phyloP scores from a whole-genome alignment of 1,139 yeast species.

The Suhomyces chickasaworum region DNA sequence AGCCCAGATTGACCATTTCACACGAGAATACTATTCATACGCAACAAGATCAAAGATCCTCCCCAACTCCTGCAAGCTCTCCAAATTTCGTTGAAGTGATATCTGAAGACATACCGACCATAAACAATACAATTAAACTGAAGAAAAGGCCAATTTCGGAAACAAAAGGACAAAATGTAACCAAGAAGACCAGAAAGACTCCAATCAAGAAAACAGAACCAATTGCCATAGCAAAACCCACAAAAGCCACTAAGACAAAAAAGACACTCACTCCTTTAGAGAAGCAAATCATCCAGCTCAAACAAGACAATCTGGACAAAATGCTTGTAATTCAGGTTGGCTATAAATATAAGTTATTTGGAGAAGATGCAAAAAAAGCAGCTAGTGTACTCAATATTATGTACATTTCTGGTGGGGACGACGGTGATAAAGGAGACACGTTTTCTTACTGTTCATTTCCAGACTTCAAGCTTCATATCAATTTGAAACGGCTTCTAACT shows the following conservation, averaged over 20 bases:
- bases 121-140: background rate
- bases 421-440: slow-evolving; percentile 46
- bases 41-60: background rate
- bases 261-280: slow-evolving; percentile 69
- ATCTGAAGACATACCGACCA: background rate
- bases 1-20: background rate
- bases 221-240: slow-evolving; percentile 8
- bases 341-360: slow-evolving; percentile 84
- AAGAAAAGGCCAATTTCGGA: background rate
- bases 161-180: background rate
- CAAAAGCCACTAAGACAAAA: slow-evolving; percentile 9
- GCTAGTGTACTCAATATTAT: slow-evolving; percentile 68
- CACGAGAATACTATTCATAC: background rate
- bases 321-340: slow-evolving; percentile 85
- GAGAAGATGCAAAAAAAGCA: slow-evolving; percentile 76
- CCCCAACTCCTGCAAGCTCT: background rate
- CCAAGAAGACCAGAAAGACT: background rate
- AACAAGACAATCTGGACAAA: slow-evolving; percentile 60
- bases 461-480: slow-evolving; percentile 68
- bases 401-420: slow-evolving; percentile 65
- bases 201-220: background rate
- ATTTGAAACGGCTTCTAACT: slow-evolving; percentile 65
- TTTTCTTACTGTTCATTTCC: slow-evolving; percentile 90
- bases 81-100: background rate
- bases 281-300: slow-evolving; percentile 69